Percentiles rank a stretch among this genome's conserved stretches.
These are phyloP conservation scores for Gypsophila paniculata DNA, from an alignment of 179 eudicot species.

Conservation along the genomic window DNA sequence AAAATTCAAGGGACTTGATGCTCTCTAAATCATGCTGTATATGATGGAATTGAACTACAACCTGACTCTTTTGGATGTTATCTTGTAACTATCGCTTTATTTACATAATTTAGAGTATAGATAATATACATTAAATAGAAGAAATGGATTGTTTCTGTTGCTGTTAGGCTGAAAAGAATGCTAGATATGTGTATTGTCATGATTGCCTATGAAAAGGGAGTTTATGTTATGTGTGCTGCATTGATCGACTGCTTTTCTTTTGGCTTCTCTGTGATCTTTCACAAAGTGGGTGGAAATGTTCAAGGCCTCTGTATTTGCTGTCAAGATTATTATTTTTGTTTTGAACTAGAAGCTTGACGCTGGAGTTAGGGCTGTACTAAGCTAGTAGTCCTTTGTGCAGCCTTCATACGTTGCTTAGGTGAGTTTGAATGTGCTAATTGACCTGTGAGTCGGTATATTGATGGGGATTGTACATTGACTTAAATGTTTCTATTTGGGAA, in stretches of 20 bases:
- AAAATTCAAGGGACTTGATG: not conserved
- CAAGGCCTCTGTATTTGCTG: not conserved
- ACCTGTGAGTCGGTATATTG: not conserved
- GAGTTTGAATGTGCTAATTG: not conserved
- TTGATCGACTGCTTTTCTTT: not conserved
- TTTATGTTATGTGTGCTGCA: not conserved
- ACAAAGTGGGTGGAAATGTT: not conserved
- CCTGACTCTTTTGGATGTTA: not conserved
- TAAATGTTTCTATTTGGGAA: not conserved
- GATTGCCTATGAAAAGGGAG: not conserved
- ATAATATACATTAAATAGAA: not conserved
- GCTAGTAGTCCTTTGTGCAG: not conserved
- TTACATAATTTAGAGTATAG: not conserved
- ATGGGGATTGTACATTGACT: not conserved
- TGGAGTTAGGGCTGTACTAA: not conserved
- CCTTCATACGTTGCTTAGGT: not conserved
- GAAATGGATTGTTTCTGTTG: not conserved
- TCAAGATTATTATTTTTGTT: not conserved
- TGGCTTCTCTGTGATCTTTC: not conserved
- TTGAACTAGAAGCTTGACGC: not conserved
- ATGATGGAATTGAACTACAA: constrained; percentile 1
- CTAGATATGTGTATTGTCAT: not conserved
- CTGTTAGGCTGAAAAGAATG: not conserved
- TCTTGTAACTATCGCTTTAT: not conserved
- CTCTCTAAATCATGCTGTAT: constrained; percentile 6